phyloP scores from a whole-genome alignment of 768 basidiomycete genomes.

The Suillus plorans region DNA sequence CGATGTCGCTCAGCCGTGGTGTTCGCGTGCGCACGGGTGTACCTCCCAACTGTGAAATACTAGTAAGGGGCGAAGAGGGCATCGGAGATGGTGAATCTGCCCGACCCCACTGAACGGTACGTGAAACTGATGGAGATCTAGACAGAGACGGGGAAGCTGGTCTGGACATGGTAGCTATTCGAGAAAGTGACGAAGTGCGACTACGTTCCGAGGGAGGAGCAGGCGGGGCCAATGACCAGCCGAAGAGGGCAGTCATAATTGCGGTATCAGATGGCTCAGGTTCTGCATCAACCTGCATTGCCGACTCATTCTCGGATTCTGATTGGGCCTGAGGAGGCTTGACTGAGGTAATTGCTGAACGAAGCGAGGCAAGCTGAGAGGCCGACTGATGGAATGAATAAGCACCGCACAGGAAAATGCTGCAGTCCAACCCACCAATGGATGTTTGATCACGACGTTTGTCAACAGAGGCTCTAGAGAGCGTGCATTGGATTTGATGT shows the following conservation, averaged over 20 bases:
- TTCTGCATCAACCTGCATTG: slow-evolving; percentile 11
- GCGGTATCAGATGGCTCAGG: slow-evolving; percentile 38
- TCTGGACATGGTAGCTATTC: slow-evolving; percentile 23
- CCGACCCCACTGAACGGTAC: slow-evolving; percentile 16
- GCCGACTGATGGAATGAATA: slow-evolving; percentile 44
- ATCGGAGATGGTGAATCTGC: slow-evolving; percentile 12
- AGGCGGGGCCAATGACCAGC: slow-evolving; percentile 42
- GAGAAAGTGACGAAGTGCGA: slow-evolving; percentile 20
- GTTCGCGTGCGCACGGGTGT: slow-evolving; percentile 16
- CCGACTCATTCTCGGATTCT: slow-evolving; percentile 27
- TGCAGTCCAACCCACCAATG: slow-evolving; percentile 51
- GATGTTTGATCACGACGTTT: slow-evolving; percentile 64
- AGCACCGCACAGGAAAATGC: slow-evolving; percentile 9
- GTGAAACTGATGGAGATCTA: slow-evolving; percentile 32
- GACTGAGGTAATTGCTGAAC: slow-evolving; percentile 39
- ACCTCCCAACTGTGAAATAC: slow-evolving; percentile 15
- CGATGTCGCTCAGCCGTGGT: slow-evolving; percentile 10
- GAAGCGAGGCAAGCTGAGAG: slow-evolving; percentile 54
- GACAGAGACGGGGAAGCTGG: slow-evolving; percentile 33
- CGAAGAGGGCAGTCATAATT: slow-evolving; percentile 46
- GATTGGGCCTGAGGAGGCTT: slow-evolving; percentile 17
- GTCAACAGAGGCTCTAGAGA: slow-evolving; percentile 52
- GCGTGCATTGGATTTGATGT: slow-evolving; percentile 56
- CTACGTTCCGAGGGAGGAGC: slow-evolving; percentile 15
- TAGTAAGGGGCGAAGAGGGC: slow-evolving; percentile 21